These are phyloP conservation scores for Debaryomyces prosopidis DNA, from an alignment of 805 yeast species.

Conservation along the genomic window DNA sequence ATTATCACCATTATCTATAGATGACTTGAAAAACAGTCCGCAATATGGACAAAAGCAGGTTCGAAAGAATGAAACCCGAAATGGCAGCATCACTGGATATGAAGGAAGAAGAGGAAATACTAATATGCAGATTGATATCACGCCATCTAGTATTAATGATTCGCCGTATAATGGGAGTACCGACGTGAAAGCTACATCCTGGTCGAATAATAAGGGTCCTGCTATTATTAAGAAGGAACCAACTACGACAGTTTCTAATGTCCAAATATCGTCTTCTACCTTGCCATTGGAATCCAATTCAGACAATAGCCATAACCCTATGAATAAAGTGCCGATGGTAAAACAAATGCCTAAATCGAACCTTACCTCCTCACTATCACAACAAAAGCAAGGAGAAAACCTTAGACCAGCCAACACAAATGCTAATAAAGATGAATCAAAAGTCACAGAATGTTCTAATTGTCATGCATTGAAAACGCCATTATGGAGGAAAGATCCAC, in stretches of 20 bases:
- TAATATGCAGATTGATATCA: slow-evolving; percentile 17
- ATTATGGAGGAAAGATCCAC: slow-evolving; percentile 60
- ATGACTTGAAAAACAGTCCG: slow-evolving; percentile 31
- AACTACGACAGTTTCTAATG: slow-evolving; percentile 13
- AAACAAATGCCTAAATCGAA: slow-evolving; percentile 15
- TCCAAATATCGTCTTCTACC: slow-evolving; percentile 11
- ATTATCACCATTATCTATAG: slow-evolving; percentile 41
- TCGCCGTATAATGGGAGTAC: slow-evolving; percentile 15
- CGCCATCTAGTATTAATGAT: slow-evolving; percentile 34
- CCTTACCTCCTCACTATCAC: slow-evolving; percentile 20
- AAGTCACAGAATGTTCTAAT: slow-evolving; percentile 49
- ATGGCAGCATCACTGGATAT: not conserved
- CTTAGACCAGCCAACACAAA: not conserved
- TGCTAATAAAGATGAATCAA: slow-evolving; percentile 4
- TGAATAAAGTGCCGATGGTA: slow-evolving; percentile 2
- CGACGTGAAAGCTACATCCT: not conserved
- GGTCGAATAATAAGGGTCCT: not conserved
- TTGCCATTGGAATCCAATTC: not conserved
- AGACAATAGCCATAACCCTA: not conserved
- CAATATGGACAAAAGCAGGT: slow-evolving; percentile 4
- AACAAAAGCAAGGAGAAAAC: slow-evolving; percentile 9
- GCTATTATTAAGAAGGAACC: slow-evolving; percentile 14
- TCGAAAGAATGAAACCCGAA: not conserved
- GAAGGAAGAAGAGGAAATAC: not conserved
- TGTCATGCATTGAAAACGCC: slow-evolving; percentile 64